Evolutionary conservation across 768 basidiomycete species (phyloP).

Genomic region (Mycena pura): DNA sequence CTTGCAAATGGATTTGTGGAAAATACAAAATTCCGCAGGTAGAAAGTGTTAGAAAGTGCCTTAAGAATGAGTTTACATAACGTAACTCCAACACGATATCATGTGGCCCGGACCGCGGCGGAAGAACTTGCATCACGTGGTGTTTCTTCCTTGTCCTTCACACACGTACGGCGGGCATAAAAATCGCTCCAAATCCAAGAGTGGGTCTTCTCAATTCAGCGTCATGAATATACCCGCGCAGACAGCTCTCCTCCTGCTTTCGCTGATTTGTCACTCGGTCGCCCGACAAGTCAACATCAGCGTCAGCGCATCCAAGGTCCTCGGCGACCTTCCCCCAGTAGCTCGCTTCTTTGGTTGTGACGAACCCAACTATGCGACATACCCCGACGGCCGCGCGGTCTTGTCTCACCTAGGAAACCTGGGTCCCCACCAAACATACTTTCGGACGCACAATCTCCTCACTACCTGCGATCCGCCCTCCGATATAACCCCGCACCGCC

Average conservation of each 20-base stretch:
- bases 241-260: conserved; percentile 12
- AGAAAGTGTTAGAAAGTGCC: too few relatives aligned
- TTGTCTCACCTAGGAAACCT: conserved; percentile 18
- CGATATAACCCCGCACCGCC: conserved; percentile 21
- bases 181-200: conserved; percentile 6
- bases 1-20: too few relatives aligned
- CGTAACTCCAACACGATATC: conserved; percentile 9
- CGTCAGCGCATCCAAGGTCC: conserved; percentile 20
- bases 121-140: conserved; percentile 15
- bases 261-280: conserved; percentile 1
- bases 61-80: too few relatives aligned
- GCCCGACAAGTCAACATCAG: conserved; percentile 25
- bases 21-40: too few relatives aligned
- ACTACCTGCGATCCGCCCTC: conserved; percentile 22
- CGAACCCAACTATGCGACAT: conserved; percentile 27
- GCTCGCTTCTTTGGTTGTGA: conserved; percentile 25
- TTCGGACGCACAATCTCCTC: conserved; percentile 25
- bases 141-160: conserved; percentile 1
- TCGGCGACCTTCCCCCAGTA: conserved; percentile 22
- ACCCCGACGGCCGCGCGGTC: conserved; percentile 22
- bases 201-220: not conserved
- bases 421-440: conserved; percentile 26
- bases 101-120: conserved; percentile 9
- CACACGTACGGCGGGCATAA: conserved; percentile 11
- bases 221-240: conserved; percentile 8